Evolutionary conservation across 2,329 filamentous ascomycete genomes (phyloP).

Genomic region (Pseudogymnoascus pannorum): DNA sequence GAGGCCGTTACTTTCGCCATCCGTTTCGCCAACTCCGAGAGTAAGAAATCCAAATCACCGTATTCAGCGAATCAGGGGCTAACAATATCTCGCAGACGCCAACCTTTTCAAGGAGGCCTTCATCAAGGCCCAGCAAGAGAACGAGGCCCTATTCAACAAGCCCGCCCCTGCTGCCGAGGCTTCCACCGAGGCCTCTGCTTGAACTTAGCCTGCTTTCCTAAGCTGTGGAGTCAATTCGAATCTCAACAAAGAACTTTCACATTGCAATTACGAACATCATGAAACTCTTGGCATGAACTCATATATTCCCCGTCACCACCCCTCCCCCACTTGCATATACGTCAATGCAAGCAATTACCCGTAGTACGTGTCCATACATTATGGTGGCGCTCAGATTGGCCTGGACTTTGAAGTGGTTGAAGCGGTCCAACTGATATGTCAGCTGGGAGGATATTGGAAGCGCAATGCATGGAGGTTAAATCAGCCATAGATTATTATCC

Average conservation of each 20-base stretch:
- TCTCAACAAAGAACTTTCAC: conserved; percentile 8
- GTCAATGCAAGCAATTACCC: conserved; percentile 4
- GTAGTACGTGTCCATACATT: conserved; percentile 6
- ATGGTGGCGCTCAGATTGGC: conserved; percentile 6
- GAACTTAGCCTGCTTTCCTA: background rate
- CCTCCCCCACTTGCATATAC: background rate
- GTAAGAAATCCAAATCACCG: conserved; percentile 43
- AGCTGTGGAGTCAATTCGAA: background rate
- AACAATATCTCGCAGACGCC: conserved; percentile 57
- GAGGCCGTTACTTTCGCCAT: conserved; percentile 95
- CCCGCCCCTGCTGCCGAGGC: conserved; percentile 23
- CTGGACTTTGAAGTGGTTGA: conserved; percentile 2
- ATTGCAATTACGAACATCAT: conserved; percentile 13
- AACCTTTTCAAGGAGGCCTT: conserved; percentile 97
- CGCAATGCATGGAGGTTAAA: conserved; percentile 8
- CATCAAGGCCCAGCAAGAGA: conserved; percentile 93
- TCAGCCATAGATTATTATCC: conserved; percentile 8
- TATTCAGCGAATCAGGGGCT: conserved; percentile 20
- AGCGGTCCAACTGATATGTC: background rate
- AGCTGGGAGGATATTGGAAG: conserved; percentile 7
- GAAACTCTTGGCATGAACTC: conserved; percentile 9
- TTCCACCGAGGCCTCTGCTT: conserved; percentile 6
- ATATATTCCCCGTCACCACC: background rate
- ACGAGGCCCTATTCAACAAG: conserved; percentile 74
- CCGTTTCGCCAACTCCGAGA: conserved; percentile 95